These are phyloP conservation scores for Paraglomus brasilianum DNA, from an alignment of 192 early-diverging fungal genomes.

Conservation along the genomic window DNA sequence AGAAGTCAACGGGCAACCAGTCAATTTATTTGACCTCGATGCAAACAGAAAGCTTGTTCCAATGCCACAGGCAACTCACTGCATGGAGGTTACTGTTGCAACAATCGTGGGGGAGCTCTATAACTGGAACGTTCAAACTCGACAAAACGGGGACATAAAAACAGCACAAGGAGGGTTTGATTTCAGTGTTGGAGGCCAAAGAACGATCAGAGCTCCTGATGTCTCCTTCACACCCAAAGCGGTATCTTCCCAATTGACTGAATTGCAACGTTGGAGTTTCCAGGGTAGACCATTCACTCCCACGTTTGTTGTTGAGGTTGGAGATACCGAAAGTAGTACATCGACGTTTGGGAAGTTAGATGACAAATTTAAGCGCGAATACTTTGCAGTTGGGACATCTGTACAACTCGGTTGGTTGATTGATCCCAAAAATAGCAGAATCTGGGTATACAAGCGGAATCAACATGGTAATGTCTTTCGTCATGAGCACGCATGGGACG, in stretches of 20 bases:
- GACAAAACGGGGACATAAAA: conserved; percentile 27
- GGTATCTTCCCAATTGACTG: not conserved
- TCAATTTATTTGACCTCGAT: conserved; percentile 23
- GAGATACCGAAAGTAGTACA: not conserved
- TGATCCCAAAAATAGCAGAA: not conserved
- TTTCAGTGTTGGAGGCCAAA: conserved; percentile 4
- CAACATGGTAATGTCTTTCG: not conserved
- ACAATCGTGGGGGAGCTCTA: conserved; percentile 8
- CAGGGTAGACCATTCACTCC: conserved; percentile 13
- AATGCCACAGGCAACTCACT: not conserved
- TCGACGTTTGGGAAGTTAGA: conserved; percentile 13
- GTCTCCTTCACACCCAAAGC: conserved; percentile 5
- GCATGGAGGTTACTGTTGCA: conserved; percentile 3
- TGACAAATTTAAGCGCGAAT: conserved; percentile 28
- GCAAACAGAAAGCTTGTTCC: conserved; percentile 11
- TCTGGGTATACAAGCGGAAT: conserved; percentile 12
- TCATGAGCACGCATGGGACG: not conserved
- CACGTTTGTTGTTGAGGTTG: conserved; percentile 23
- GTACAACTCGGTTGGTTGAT: conserved; percentile 29
- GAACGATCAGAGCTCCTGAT: conserved; percentile 18
- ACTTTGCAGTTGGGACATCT: conserved; percentile 22
- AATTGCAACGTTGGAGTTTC: conserved; percentile 26
- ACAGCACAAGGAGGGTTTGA: conserved; percentile 21
- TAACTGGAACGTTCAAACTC: conserved; percentile 25
- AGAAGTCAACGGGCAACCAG: conserved; percentile 1